A percentile compares a stretch with the other conserved stretches of the same genome.
Conservation (phyloP, 1,284 basidiomycete species). For the Agaricales sp. region DNA sequence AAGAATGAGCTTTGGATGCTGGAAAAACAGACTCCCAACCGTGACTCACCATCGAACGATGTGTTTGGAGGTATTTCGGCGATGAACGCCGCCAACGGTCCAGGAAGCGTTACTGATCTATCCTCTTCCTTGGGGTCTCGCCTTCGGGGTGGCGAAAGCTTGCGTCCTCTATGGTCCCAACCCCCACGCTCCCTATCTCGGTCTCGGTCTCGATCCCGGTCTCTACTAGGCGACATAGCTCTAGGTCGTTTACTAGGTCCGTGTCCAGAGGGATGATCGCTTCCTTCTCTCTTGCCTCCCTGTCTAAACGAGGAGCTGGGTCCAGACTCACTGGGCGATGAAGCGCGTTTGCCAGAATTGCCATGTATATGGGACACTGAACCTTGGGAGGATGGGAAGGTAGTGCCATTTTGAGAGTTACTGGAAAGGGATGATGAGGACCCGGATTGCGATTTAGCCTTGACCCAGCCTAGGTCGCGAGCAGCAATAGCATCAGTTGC, state of each 20-base stretch:
- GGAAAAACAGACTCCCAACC: slow-evolving; percentile 9
- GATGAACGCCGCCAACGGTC: slow-evolving; percentile 72
- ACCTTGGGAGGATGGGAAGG: background rate
- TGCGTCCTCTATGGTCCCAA: slow-evolving; percentile 34
- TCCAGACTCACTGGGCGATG: slow-evolving; percentile 5
- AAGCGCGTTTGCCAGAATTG: background rate
- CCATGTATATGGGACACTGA: background rate
- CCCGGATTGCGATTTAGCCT: background rate
- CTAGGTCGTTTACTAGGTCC: slow-evolving; percentile 47
- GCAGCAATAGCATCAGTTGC: slow-evolving; percentile 84
- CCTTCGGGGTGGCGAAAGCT: slow-evolving; percentile 22
- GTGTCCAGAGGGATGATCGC: background rate
- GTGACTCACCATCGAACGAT: slow-evolving; percentile 79
- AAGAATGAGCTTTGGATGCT: too few species aligned
- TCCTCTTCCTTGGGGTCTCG: slow-evolving; percentile 44
- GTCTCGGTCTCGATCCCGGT: slow-evolving; percentile 35
- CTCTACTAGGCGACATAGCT: slow-evolving; percentile 38
- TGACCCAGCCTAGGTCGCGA: slow-evolving; percentile 71
- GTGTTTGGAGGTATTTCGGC: slow-evolving; percentile 61
- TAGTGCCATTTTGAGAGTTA: background rate
- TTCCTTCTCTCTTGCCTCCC: slow-evolving; percentile 23
- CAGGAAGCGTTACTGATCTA: slow-evolving; percentile 45
- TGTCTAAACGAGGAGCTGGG: slow-evolving; percentile 14
- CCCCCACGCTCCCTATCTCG: slow-evolving; percentile 27
- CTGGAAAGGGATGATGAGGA: background rate